These are phyloP conservation scores for Calonectria pauciramosa DNA, from an alignment of 2,329 filamentous ascomycete species.

Conservation along the genomic window DNA sequence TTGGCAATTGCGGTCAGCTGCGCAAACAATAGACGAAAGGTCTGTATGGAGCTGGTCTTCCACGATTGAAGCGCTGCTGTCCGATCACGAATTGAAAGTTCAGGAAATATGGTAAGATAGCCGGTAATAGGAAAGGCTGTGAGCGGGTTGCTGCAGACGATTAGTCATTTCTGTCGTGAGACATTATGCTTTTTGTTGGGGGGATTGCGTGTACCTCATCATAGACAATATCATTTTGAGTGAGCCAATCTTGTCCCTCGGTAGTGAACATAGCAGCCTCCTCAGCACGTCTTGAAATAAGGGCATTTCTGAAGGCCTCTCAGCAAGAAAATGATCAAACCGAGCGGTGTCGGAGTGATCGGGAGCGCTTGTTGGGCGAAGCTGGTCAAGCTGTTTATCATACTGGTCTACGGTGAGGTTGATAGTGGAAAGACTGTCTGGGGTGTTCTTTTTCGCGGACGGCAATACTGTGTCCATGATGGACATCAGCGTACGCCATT, in stretches of 20 bases:
- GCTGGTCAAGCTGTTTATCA: not conserved
- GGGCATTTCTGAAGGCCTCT: constrained; percentile 12
- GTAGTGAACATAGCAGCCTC: not conserved
- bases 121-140: constrained; percentile 7
- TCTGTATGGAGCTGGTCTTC: not conserved
- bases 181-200: not conserved
- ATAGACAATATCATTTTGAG: not conserved
- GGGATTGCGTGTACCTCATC: not conserved
- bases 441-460: not conserved
- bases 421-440: not conserved
- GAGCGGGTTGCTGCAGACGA: not conserved
- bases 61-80: not conserved
- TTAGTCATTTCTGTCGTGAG: not conserved
- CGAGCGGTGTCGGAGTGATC: not conserved
- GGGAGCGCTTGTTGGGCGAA: not conserved
- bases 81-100: not conserved
- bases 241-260: not conserved
- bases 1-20: constrained; percentile 8
- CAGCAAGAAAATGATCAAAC: constrained; percentile 10
- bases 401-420: not conserved
- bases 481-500: constrained; percentile 12
- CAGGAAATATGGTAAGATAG: not conserved
- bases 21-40: constrained; percentile 11
- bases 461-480: constrained; percentile 17
- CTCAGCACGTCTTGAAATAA: constrained; percentile 10